Base-by-base conservation (phyloP, 306 rosid species). In the Citrullus colocynthis region DNA sequence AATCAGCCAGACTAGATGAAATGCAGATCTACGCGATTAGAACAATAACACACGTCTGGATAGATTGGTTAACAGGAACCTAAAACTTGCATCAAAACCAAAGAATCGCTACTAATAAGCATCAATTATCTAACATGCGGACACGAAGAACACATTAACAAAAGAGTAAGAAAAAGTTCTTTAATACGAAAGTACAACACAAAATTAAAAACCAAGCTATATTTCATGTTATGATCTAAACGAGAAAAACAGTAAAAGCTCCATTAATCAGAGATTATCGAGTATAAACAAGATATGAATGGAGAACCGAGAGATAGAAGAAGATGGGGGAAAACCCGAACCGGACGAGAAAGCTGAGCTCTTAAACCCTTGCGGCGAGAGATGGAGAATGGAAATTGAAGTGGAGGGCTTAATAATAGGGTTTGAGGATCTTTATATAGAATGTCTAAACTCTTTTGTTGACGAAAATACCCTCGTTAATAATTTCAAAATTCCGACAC, bases 281-380 rank as follows among this genome's bases (percentile, higher is more conserved):
- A 18, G 54, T 4, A 66, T 1, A 21, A 42, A 41, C 49, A 65
- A 16, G 48, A 37, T 6, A 65, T 13, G 7, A 39, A 66, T 18
- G 6, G 16, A 37, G 14, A 65, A 37, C 1, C 4, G 4, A 9
- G 28, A 12, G n/a, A 62, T 3, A 3, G 42, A 62, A 13, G 41
- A 62, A 59, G 16, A 59, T 24, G 36, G 7, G 5, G 16, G 11
- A 11, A 59, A 58, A 59, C 4, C 36, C 28, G 12, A 65, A 65
- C 73, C 51, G 16, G 21, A 63, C 0, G 51, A 65, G 51, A 65
- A 15, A 12, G 49, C 9, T 3, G 41, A 24, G 0, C 6, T 37
- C 73, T 75, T 44, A 57, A 81, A 78, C 82, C 87, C 87, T 81
- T 75, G 83, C 71, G 71, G 80, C 80, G 77, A 80, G 13, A 24